Conservation (phyloP, 805 yeast species). For the Metschnikowia vanudenii region DNA sequence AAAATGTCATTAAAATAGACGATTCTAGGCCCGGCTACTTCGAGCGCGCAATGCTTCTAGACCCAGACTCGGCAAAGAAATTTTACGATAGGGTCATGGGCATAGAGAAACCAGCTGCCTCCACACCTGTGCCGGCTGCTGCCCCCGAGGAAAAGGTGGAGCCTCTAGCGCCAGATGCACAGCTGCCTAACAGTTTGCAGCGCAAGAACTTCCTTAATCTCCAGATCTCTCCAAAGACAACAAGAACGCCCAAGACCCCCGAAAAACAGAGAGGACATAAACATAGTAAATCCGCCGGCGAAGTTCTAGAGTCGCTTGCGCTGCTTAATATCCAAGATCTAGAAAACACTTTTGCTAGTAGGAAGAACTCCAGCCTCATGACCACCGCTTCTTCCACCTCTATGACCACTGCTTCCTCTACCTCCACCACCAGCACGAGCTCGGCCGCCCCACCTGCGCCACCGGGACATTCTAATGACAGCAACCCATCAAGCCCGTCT, state of each 20-base stretch:
- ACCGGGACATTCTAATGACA: constrained; percentile 12
- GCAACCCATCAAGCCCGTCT: constrained; percentile 20
- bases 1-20: constrained; percentile 50
- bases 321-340: constrained; percentile 17
- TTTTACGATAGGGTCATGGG: constrained; percentile 40
- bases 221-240: constrained; percentile 5
- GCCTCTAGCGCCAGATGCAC: neutral
- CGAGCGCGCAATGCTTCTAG: constrained; percentile 54
- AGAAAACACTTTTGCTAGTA: constrained; percentile 13
- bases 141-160: neutral
- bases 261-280: neutral
- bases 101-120: neutral
- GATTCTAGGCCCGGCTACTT: constrained; percentile 63
- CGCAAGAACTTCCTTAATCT: constrained; percentile 8
- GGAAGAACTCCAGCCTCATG: constrained; percentile 20
- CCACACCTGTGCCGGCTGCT: too few species aligned
- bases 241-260: neutral
- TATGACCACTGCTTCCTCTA: too few species aligned
- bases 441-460: constrained; percentile 9
- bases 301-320: constrained; percentile 16
- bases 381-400: constrained; percentile 21
- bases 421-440: constrained; percentile 4
- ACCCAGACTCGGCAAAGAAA: constrained; percentile 46
- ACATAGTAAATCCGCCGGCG: constrained; percentile 17
- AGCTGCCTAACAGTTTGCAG: constrained; percentile 2